Evolutionary conservation across 2,329 filamentous ascomycete genomes (phyloP).

Genomic region (Chaetomium globosum): DNA sequence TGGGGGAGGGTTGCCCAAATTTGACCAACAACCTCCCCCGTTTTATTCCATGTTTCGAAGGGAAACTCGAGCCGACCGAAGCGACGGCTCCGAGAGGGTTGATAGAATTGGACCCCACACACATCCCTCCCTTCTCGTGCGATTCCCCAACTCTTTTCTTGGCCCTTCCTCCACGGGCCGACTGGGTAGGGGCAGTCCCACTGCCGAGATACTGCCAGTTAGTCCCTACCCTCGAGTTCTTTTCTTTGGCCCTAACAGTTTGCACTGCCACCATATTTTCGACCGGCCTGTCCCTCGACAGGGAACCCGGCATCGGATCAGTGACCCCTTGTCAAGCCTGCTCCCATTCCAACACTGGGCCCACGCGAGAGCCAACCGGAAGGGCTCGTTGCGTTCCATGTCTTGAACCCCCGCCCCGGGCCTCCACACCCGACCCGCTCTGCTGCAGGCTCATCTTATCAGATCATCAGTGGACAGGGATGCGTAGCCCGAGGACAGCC

Average conservation of each 20-base stretch:
- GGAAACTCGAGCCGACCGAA: slow-evolving; percentile 1
- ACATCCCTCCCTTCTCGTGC: neutral
- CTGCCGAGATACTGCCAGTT: neutral
- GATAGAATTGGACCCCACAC: slow-evolving; percentile 2
- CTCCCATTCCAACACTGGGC: neutral
- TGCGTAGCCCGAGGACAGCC: slow-evolving; percentile 3
- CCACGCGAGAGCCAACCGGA: slow-evolving; percentile 16
- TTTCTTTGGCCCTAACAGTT: neutral
- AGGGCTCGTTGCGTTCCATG: neutral
- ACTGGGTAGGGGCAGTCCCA: neutral
- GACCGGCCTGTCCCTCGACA: neutral
- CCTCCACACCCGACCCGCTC: slow-evolving; percentile 9
- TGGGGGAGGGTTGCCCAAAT: neutral
- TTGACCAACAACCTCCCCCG: neutral
- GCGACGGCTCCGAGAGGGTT: slow-evolving; percentile 17
- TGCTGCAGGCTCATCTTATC: slow-evolving; percentile 37
- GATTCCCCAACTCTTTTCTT: neutral
- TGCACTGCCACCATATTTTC: neutral
- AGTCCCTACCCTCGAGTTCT: neutral
- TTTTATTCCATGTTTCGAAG: neutral
- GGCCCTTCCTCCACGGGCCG: slow-evolving; percentile 11
- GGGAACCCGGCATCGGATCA: slow-evolving; percentile 6
- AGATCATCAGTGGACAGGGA: slow-evolving; percentile 30
- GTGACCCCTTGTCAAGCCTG: neutral
- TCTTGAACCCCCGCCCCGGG: neutral